These are phyloP conservation scores for Wallacemonas sp. DNA, from an alignment of 208 protist genomes.

Conservation along the genomic window DNA sequence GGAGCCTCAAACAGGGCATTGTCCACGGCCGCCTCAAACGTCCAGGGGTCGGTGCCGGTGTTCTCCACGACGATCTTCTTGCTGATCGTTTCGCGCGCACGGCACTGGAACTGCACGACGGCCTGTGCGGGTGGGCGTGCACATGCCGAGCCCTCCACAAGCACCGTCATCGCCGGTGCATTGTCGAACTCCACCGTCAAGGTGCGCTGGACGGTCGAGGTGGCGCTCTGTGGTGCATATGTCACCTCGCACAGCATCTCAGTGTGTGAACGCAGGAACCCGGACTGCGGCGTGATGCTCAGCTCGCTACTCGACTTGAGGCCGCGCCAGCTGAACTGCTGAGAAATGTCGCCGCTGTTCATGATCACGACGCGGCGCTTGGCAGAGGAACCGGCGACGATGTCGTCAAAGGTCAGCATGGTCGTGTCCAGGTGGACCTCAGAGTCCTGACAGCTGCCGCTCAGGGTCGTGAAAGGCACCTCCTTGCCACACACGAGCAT, in stretches of 20 bases:
- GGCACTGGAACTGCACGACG: slow-evolving; percentile 75
- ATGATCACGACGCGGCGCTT: slow-evolving; percentile 87
- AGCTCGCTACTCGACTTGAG: slow-evolving; percentile 54
- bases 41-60: slow-evolving; percentile 67
- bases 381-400: slow-evolving; percentile 78
- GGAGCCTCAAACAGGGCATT: slow-evolving; percentile 58
- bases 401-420: slow-evolving; percentile 89
- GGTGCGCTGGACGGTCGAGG: slow-evolving; percentile 25
- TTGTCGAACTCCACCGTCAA: slow-evolving; percentile 84
- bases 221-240: slow-evolving; percentile 74
- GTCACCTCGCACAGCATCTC: slow-evolving; percentile 89
- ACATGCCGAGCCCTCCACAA: slow-evolving; percentile 83
- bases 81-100: slow-evolving; percentile 65
- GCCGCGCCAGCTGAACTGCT: slow-evolving; percentile 89
- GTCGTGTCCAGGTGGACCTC: slow-evolving; percentile 94
- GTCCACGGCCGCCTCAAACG: slow-evolving; percentile 84
- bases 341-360: slow-evolving; percentile 95
- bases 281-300: slow-evolving; percentile 70
- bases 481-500: slow-evolving; percentile 89
- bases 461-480: slow-evolving; percentile 83
- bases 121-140: slow-evolving; percentile 62
- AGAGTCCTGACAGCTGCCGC: slow-evolving; percentile 91
- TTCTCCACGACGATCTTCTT: slow-evolving; percentile 87
- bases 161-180: slow-evolving; percentile 64
- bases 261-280: slow-evolving; percentile 85